A percentile compares a stretch with the other conserved stretches of the same genome.
phyloP scores from a whole-genome alignment of 805 yeast genomes.

The Saccharomycopsis microspora region DNA sequence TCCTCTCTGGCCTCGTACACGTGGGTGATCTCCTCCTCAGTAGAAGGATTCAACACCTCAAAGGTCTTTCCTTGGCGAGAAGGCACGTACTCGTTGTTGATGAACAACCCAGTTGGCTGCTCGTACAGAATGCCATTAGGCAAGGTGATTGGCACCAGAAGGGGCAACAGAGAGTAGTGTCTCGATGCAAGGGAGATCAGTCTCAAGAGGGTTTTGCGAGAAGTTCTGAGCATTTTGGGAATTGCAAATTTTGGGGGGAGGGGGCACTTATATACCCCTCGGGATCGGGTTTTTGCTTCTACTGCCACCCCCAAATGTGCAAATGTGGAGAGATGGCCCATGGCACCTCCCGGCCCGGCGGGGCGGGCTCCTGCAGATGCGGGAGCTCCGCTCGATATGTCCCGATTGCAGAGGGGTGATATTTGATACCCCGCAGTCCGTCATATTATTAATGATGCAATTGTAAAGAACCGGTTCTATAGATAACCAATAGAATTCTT shows the following conservation, averaged over 20 bases:
- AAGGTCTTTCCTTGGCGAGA: conserved; percentile 47
- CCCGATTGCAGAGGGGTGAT: too few relatives aligned
- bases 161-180: conserved; percentile 27
- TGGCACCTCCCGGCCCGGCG: too few relatives aligned
- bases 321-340: too few relatives aligned
- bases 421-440: too few relatives aligned
- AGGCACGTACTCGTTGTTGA: conserved; percentile 70
- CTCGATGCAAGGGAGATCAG: conserved; percentile 7
- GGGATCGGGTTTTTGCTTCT: too few relatives aligned
- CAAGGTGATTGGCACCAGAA: conserved; percentile 38
- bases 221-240: conserved; percentile 12
- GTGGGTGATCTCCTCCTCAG: conserved; percentile 48
- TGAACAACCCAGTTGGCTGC: conserved; percentile 74
- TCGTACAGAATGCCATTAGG: conserved; percentile 58
- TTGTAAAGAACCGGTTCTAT: too few relatives aligned
- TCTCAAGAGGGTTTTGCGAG: conserved; percentile 2
- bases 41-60: conserved; percentile 44
- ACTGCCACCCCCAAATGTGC: too few relatives aligned
- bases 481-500: too few relatives aligned
- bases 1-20: conserved; percentile 48
- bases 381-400: too few relatives aligned
- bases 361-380: too few relatives aligned
- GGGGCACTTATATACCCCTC: too few relatives aligned
- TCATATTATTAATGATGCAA: too few relatives aligned
- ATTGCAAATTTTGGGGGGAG: not conserved